Conservation (phyloP, 2,329 filamentous ascomycete species). For the Boeremia lycopersici region DNA sequence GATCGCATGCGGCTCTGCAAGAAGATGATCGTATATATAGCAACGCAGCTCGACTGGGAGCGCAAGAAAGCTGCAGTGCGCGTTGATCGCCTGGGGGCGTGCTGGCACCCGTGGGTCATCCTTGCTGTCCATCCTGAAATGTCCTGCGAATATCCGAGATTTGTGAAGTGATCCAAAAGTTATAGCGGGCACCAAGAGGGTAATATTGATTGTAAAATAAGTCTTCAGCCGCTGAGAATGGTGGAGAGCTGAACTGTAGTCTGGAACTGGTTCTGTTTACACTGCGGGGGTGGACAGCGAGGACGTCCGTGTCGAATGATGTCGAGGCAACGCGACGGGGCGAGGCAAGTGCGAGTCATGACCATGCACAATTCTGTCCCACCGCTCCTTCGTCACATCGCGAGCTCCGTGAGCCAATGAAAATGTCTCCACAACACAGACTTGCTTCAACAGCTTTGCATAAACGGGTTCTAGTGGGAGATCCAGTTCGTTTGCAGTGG, state of each 20-base stretch:
- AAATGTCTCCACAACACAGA: not conserved
- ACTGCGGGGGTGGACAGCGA: slow-evolving; percentile 1
- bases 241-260: slow-evolving; percentile 16
- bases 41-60: slow-evolving; percentile 51
- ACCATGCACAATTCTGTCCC: slow-evolving; percentile 6
- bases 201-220: not conserved
- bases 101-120: slow-evolving; percentile 12
- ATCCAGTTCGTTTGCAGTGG: slow-evolving; percentile 16
- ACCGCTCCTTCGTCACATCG: slow-evolving; percentile 4
- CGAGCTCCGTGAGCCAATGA: slow-evolving; percentile 7
- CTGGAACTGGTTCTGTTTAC: slow-evolving; percentile 18
- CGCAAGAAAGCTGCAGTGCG: slow-evolving; percentile 24
- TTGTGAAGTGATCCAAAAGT: slow-evolving; percentile 2
- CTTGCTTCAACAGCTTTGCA: slow-evolving; percentile 14
- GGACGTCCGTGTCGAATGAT: slow-evolving; percentile 6
- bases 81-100: not conserved
- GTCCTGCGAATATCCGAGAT: not conserved
- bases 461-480: slow-evolving; percentile 12
- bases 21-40: slow-evolving; percentile 49
- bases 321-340: slow-evolving; percentile 4
- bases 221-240: not conserved
- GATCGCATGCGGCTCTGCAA: slow-evolving; percentile 44
- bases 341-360: slow-evolving; percentile 7
- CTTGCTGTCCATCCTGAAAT: slow-evolving; percentile 11
- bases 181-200: not conserved